A percentile compares a stretch with the other conserved stretches of the same genome.
phyloP scores from a whole-genome alignment of 1,284 basidiomycete species.

The Malassezia furfur region DNA sequence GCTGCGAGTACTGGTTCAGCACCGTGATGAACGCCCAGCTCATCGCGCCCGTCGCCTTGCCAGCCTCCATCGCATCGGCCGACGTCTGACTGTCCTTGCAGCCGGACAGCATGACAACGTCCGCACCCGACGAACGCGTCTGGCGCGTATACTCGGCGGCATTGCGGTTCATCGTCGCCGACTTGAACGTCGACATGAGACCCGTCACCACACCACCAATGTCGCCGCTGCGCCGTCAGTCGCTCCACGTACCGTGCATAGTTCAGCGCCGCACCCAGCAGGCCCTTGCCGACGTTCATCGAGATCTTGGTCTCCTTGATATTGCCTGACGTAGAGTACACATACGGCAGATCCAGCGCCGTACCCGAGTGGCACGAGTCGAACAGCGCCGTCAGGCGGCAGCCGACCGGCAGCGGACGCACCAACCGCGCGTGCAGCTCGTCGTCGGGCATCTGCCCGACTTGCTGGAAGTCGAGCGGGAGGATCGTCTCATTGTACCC shows the following conservation, averaged over 20 bases:
- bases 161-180: constrained; percentile 52
- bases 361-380: constrained; percentile 48
- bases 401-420: constrained; percentile 40
- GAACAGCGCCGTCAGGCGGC: constrained; percentile 36
- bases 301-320: constrained; percentile 73
- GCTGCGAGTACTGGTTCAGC: constrained; percentile 52
- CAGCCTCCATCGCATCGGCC: constrained; percentile 73
- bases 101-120: constrained; percentile 56
- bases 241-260: constrained; percentile 53
- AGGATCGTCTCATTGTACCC: constrained; percentile 48
- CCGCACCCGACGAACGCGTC: constrained; percentile 70
- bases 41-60: constrained; percentile 63
- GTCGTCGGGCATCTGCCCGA: constrained; percentile 47
- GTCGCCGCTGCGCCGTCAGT: constrained; percentile 53
- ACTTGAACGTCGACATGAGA: constrained; percentile 50
- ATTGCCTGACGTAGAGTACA: constrained; percentile 81
- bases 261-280: constrained; percentile 55
- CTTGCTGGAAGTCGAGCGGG: constrained; percentile 42
- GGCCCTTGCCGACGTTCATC: constrained; percentile 41
- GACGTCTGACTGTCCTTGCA: constrained; percentile 89
- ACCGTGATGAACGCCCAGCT: constrained; percentile 43
- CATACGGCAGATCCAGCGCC: constrained; percentile 45
- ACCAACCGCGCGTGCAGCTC: constrained; percentile 46
- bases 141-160: constrained; percentile 59
- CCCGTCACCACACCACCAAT: constrained; percentile 55